Evolutionary conservation across 176 grass and related monocot species (phyloP), one percentile per base, ranked within the genome.

Genomic region (Luzula sylvatica): DNA sequence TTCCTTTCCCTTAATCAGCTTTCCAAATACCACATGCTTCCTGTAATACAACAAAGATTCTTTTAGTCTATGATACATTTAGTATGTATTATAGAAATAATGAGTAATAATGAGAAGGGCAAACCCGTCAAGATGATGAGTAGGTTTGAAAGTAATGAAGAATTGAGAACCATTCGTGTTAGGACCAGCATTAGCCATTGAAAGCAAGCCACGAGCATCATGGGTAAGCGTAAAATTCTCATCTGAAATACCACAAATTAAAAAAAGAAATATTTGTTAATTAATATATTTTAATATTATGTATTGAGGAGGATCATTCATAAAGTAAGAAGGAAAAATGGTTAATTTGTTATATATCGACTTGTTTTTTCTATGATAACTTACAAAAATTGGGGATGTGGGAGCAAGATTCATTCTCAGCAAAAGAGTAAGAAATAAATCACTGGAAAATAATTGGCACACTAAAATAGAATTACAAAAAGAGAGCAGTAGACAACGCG

Each of bases 11-110:
- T 74, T 55, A 74, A 87, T 75, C 53, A 98, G 78, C 75, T 83
- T 98, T 53, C 93, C 93, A 83, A 98, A 98, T 74, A 98, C 82
- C 52, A 78, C 87, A 74, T 75, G 79, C 24, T 90, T 90, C 68
- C 93, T 98, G 78, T 44, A 58, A 69, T 7, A 58, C 46, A 41
- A 23, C 3, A 53, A 53, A 4, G 26, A 13, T 3, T 15, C 11
- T 47, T 44, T 47, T 2, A 16, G 0, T n/a, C 25, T 15, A 3
- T 26, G 43, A 15, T 1, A 12, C 15, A 46, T 15, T 17, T 11
- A 7, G 30, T 9, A 46, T 48, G 42, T 17, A 30, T 46, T 30
- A 24, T 42, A 26, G 20, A 26, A 11, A 48, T 4, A 63, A 32
- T 23, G 25, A 15, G 43, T 26, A 26, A 73, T 47, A n/a, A n/a